These are phyloP conservation scores for Annulohypoxylon maeteangense DNA, from an alignment of 495 filamentous ascomycete genomes.

Conservation along the genomic window DNA sequence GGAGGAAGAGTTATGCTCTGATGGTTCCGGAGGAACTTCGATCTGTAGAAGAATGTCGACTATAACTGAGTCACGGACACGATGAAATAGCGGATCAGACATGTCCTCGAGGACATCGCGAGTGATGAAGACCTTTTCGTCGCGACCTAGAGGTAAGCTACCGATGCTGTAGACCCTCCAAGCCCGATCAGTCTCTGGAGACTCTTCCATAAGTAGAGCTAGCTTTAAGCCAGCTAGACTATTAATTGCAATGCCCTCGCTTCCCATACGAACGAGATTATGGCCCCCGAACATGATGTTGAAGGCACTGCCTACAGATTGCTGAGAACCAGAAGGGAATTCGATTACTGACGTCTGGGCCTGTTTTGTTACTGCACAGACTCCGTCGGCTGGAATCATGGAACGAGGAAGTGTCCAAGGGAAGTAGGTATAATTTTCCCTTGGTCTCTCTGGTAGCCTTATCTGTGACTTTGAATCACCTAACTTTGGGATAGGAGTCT, in stretches of 20 bases:
- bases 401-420: conserved; percentile 89
- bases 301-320: conserved; percentile 63
- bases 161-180: conserved; percentile 83
- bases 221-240: conserved; percentile 81
- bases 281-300: conserved; percentile 65
- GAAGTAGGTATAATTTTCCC: conserved; percentile 83
- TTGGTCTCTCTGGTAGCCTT: conserved; percentile 54
- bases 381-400: conserved; percentile 77
- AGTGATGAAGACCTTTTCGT: conserved; percentile 88
- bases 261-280: conserved; percentile 57
- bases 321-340: conserved; percentile 75
- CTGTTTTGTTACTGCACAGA: conserved; percentile 64
- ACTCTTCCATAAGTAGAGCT: conserved; percentile 77
- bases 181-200: conserved; percentile 49
- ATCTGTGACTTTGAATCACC: conserved; percentile 18
- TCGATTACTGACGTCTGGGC: conserved; percentile 77
- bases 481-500: conserved; percentile 50
- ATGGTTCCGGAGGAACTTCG: conserved; percentile 24
- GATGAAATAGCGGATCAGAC: conserved; percentile 84
- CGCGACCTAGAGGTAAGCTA: conserved; percentile 82
- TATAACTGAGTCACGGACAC: conserved; percentile 74
- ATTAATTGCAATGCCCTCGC: conserved; percentile 81
- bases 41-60: conserved; percentile 69
- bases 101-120: conserved; percentile 78
- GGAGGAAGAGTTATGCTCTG: conserved; percentile 43